Base-by-base conservation (phyloP, 164 flowering plant species). In the Chimonanthus salicifolius region DNA sequence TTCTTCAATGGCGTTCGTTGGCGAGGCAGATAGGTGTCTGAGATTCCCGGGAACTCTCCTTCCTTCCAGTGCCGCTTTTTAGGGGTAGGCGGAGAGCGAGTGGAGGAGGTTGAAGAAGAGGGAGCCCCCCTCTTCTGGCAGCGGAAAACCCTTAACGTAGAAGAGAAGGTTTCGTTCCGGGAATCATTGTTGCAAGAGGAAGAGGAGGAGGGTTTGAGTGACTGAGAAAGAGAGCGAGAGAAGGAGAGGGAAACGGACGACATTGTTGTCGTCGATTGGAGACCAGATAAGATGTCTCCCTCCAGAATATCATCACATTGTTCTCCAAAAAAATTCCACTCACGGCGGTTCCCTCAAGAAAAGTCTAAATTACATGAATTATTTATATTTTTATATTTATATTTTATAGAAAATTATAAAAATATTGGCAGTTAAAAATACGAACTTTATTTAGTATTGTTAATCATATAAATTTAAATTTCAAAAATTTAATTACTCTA, bases 41-140 rank as follows among this genome's bases (percentile, higher is more conserved):
- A 80, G 3, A 77, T 11, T 3, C 89, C 97, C 0, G 97, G 99
- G 76, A 83, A 91, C 75, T 92, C 94, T 2, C 99, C 99, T 70
- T 83, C 74, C 77, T 89, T 95, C 99, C 99, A 95, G 58, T 76
- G 90, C 64, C 84, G 85, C 84, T 81, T 92, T 66, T 82, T 87
- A 45, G 49, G 69, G 11, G 83, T 71, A 49, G 75, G 58, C 58
- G 71, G 62, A 3, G 69, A 20, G 5, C 63, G 74, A 21, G 62
- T 72, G 13, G 74, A 4, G 33, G 79, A 73, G 51, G 62, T 69
- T 9, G 78, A 15, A 0, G 78, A 80, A 20, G 82, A 72, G 2
- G 79, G 73, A 20, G 77, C 65, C n/a, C 20, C 4, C 33, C 33
- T 62, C 20, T 18, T 62, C 33, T 7, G 65, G 33, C 33, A 33